Percentiles rank a stretch among this genome's conserved stretches.
phyloP scores from a whole-genome alignment of 129 eudicot species.

The Escallonia rubra region DNA sequence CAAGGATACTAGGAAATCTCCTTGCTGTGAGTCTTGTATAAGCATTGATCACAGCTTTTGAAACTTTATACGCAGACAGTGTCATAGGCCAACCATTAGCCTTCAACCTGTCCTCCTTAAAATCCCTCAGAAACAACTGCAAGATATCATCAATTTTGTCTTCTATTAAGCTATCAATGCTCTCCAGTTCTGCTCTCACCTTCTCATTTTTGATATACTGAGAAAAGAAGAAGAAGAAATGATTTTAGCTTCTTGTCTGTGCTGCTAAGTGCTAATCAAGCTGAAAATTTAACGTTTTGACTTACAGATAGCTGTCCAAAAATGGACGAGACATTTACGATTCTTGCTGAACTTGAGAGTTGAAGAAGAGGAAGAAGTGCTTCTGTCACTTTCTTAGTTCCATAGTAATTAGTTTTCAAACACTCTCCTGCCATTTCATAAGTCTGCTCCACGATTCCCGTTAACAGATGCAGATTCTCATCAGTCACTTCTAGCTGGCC shows the following conservation, averaged over 20 bases:
- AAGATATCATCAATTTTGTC: conserved; percentile 11
- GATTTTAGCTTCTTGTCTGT: not conserved
- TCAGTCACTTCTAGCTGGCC: not conserved
- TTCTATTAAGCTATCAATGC: conserved; percentile 13
- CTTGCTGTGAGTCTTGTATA: conserved; percentile 12
- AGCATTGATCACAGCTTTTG: conserved; percentile 17
- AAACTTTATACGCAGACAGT: conserved; percentile 13
- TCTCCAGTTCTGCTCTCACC: conserved; percentile 3
- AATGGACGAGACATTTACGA: conserved; percentile 13
- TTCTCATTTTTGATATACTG: conserved; percentile 11
- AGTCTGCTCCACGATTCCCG: conserved; percentile 5
- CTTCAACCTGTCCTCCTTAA: conserved; percentile 16
- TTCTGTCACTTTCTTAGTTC: conserved; percentile 5
- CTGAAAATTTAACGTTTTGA: not conserved
- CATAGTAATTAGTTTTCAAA: conserved; percentile 17
- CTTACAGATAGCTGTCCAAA: conserved; percentile 3
- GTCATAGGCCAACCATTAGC: conserved; percentile 17
- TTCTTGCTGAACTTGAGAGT: conserved; percentile 15
- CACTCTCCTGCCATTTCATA: conserved; percentile 14
- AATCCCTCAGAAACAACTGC: conserved; percentile 9
- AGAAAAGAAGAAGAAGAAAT: not conserved
- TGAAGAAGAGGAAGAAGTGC: conserved; percentile 22
- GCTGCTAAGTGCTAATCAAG: no score
- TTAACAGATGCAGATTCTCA: conserved; percentile 2
- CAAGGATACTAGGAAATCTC: not conserved